Evolutionary conservation across 371 early-diverging fungal genomes (phyloP), one percentile per base, ranked within the genome.

Genomic region (Mucor plumbeus): DNA sequence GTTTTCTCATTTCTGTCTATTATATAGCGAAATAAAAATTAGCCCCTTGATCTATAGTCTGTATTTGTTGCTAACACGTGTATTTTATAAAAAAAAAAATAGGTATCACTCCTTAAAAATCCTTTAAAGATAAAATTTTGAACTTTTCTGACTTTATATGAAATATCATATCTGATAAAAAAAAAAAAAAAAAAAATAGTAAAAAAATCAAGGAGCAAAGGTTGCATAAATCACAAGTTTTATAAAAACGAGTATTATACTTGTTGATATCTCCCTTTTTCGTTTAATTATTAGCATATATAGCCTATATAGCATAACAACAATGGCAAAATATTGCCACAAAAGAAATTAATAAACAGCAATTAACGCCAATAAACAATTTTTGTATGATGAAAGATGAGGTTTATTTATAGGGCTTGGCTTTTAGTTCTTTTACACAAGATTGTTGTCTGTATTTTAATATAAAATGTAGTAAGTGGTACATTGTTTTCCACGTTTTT

Each of bases 401-500:
- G 53, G 53, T 53, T 53, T 53, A 53, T 53, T 53, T 53, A 53
- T 53, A 53, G 53, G 53, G 38, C 38, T 38, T 38, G 38, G 38
- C 53, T 53, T 53, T 53, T 31, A 53, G 50, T 38, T 38, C 50
- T 21, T 21, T 26, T 31, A 53, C 53, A 53, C 53, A 53, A 31
- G 31, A 53, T 47, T n/a, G 9, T 17, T 53, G 53, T 53, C 53
- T 53, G 53, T 53, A 31, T 14, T 26, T 53, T 14, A 53, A 53
- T 53, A 21, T 53, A 31, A 31, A 31, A 4, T 26, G 6, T 21
- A 10, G 26, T 40, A n/a, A 19, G 60, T 59, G 19, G 60, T 59
- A 59, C 60, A 59, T 33, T 59, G 35, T 59, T 43, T 41, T 61
- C 61, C 61, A 61, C 61, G 61, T 61, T 61, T 47, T 48, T 48